Conservation (phyloP, 2,329 filamentous ascomycete species). For the Aulographum hederae region DNA sequence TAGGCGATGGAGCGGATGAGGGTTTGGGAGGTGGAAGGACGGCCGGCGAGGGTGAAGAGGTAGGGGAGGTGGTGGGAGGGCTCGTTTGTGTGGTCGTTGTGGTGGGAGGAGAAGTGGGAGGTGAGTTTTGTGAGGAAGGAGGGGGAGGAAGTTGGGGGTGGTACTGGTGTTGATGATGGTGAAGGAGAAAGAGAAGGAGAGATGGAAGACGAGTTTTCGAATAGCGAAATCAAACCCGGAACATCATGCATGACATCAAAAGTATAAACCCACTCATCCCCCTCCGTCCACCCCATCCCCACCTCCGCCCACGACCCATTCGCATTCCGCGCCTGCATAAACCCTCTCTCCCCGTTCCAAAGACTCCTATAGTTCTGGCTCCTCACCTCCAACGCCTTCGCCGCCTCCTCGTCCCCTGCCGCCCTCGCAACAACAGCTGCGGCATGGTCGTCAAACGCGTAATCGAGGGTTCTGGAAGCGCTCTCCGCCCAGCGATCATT, state of each 20-base stretch:
- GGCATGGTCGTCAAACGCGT: conserved; percentile 28
- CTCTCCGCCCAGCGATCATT: conserved; percentile 30
- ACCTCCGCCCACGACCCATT: conserved; percentile 27
- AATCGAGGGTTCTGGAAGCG: conserved; percentile 28
- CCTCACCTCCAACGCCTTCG: conserved; percentile 15
- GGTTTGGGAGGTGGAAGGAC: conserved; percentile 20
- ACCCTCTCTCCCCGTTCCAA: conserved; percentile 25
- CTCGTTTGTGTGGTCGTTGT: conserved; percentile 30
- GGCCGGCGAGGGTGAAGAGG: conserved; percentile 25
- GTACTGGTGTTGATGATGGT: no score
- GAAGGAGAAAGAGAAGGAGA: no score
- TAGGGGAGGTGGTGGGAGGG: conserved; percentile 30
- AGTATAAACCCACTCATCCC: conserved; percentile 32
- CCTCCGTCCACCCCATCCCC: conserved; percentile 30
- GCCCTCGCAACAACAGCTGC: conserved; percentile 22
- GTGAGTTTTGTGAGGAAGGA: conserved; percentile 25
- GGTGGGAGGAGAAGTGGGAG: conserved; percentile 24
- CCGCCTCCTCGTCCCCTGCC: conserved; percentile 16
- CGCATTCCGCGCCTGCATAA: conserved; percentile 29
- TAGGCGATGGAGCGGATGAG: conserved; percentile 19
- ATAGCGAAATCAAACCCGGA: conserved; percentile 21
- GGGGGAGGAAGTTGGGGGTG: no score
- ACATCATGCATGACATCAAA: conserved; percentile 31
- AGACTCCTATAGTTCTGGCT: conserved; percentile 23
- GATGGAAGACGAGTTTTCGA: no score